Evolutionary conservation across 495 filamentous ascomycete genomes (phyloP), one percentile per base, ranked within the genome.

Genomic region (Xylaria intraflava): DNA sequence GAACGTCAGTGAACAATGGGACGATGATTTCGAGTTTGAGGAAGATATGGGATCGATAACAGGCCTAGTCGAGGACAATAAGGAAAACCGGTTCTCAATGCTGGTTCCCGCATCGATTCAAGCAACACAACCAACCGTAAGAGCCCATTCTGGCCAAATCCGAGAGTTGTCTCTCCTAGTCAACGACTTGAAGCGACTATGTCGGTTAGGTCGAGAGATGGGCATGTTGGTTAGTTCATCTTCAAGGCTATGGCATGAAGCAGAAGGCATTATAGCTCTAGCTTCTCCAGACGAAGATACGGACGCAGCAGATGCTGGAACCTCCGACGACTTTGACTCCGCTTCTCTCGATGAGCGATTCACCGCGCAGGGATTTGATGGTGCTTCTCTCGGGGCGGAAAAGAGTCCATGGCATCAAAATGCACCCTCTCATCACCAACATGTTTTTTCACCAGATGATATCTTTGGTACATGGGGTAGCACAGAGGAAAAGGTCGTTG

Each of bases 91-190:
- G 16, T 76, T 78, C 52, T 77, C 78, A 2, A 88, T 94, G 80
- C 71, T 86, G 31, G 87, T 95, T 42, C 89, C 89, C 2, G 77
- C 80, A 41, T 86, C 88, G 23, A 95, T 95, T 54, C 78, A 90
- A 57, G 89, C 89, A 44, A 83, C 84, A 10, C 89, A 94, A 71
- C 88, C 87, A 12, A 92, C 83, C 56, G 83, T 95, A 22, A 86
- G 84, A 59, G 89, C 88, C 14, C 88, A 95, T 64, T 88, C 89
- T 31, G 89, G 88, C 20, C 88, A 91, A 54, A 89, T 95, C 16
- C 82, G 89, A 38, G 89, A 95, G 67, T 71, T 95, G 45, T 91
- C 87, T 9, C 65, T 92, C 19, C 70, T 95, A 10, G 89, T 95
- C 42, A 78, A 78, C 42, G 74, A 77, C 59, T 52, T 78, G 51